Percentiles rank a stretch among this genome's conserved stretches.
These are phyloP conservation scores for Saitozyma sp. DNA, from an alignment of 768 basidiomycete genomes.

Conservation along the genomic window DNA sequence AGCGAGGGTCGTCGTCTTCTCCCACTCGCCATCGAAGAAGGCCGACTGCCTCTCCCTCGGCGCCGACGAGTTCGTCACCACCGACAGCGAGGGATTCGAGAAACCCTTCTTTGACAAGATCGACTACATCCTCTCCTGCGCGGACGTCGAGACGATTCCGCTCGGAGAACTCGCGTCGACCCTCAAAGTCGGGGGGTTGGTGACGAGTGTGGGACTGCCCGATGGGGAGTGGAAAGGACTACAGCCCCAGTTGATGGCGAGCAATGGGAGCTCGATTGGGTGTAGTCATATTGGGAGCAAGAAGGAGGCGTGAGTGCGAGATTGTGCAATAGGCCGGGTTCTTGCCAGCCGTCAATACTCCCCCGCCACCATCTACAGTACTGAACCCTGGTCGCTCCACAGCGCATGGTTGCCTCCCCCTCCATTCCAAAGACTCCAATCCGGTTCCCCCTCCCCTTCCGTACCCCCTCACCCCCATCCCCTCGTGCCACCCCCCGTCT, in stretches of 20 bases:
- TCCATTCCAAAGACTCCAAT: no score
- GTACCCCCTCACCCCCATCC: no score
- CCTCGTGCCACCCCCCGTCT: no score
- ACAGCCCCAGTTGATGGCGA: conserved; percentile 27
- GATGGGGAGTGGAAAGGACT: conserved; percentile 52
- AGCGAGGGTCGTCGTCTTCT: conserved; percentile 63
- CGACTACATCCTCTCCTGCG: conserved; percentile 54
- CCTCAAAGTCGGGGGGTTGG: conserved; percentile 59
- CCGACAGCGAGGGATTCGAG: conserved; percentile 39
- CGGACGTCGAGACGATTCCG: conserved; percentile 55
- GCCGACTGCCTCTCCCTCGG: conserved; percentile 59
- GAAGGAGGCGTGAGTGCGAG: conserved; percentile 54
- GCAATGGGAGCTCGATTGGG: conserved; percentile 39
- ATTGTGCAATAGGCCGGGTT: background rate
- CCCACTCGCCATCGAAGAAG: conserved; percentile 61
- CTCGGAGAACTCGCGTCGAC: conserved; percentile 60
- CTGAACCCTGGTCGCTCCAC: no score
- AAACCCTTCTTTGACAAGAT: conserved; percentile 50
- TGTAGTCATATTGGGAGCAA: conserved; percentile 60
- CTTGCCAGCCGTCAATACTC: no score
- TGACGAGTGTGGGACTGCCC: conserved; percentile 62
- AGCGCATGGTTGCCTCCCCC: no score
- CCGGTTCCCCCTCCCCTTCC: no score
- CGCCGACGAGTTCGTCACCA: conserved; percentile 46
- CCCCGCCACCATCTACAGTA: no score